Base-by-base conservation (phyloP, 345 rosid genomes). In the Pugionium cornutum region DNA sequence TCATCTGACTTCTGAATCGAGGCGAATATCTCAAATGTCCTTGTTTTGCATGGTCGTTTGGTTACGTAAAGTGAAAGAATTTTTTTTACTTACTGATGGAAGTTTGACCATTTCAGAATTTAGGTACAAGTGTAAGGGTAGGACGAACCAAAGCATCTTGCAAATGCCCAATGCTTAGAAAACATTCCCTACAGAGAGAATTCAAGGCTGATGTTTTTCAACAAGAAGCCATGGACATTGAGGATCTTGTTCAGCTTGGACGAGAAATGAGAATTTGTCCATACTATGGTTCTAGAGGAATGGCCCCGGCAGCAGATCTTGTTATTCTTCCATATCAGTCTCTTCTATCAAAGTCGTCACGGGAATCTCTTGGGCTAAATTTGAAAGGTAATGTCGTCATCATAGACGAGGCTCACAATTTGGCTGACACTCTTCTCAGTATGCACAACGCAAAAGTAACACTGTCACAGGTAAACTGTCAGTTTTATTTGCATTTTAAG, bases 341-440 rank as follows among this genome's bases (percentile, higher is more conserved):
- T 69, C 88, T 92, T 61, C 85, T 92, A 33, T 88, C 91, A 76
- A 86, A 87, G 83, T 81, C 97, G 37, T 86, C 98, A n/a, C 88
- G 96, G 36, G 97, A 92, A 58, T 83, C 89, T 50, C 97, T 92
- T 64, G 97, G 91, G 26, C 82, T 92, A 52, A 82, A 77, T 66
- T 80, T 89, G 87, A 87, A 84, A 76, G 82, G 82, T 26, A 87
- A 61, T 76, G 82, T 92, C 63, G 83, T 92, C 62, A 86, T 92
- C 58, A 86, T 92, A 66, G 98, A 89, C 35, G 98, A 92, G 82
- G 98, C 97, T 66, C 97, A 92, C 78, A 92, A 92, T 77, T 82
- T 92, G 57, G 98, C 98, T 59, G 98, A 92, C 77, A 86, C 98
- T 40, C 89, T 92, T 58, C 83, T 83, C 74, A 84, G 82, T 80